These are phyloP conservation scores for Neofusicoccum cordaticola DNA, from an alignment of 2,329 filamentous ascomycete species.

Conservation along the genomic window DNA sequence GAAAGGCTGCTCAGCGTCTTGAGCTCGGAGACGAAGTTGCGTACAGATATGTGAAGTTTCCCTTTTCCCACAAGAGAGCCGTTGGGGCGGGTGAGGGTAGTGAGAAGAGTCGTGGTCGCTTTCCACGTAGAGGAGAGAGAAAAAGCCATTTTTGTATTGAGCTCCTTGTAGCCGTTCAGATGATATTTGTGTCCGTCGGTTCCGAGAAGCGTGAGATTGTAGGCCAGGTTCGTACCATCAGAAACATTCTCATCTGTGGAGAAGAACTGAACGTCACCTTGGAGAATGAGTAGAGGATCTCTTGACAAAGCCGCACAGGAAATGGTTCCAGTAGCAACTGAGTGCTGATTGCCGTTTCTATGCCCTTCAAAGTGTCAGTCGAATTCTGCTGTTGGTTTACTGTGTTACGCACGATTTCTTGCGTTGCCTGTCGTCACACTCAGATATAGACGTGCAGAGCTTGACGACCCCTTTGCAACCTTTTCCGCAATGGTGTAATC, in stretches of 20 bases:
- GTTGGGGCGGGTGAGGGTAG: conserved; percentile 50
- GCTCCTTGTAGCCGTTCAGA: conserved; percentile 62
- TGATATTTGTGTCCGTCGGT: conserved; percentile 53
- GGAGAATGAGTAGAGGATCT: conserved; percentile 58
- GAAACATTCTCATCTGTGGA: conserved; percentile 52
- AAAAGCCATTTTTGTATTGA: conserved; percentile 59
- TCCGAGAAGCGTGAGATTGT: conserved; percentile 61
- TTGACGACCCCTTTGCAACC: conserved; percentile 17
- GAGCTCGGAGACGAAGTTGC: conserved; percentile 56
- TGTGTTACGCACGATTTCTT: not conserved
- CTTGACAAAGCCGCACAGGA: conserved; percentile 42
- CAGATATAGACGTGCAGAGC: conserved; percentile 22
- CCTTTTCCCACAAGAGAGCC: conserved; percentile 56
- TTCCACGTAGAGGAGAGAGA: conserved; percentile 57
- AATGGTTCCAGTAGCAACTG: conserved; percentile 59
- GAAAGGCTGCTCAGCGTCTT: conserved; percentile 54
- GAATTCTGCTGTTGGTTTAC: too few relatives aligned
- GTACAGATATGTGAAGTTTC: conserved; percentile 55
- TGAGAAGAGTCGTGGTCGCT: conserved; percentile 61
- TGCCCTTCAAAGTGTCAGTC: too few relatives aligned
- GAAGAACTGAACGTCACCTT: conserved; percentile 59
- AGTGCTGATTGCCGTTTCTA: conserved; percentile 44
- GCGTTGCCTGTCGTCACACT: conserved; percentile 19
- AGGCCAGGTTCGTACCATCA: conserved; percentile 58
- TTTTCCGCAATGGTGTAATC: conserved; percentile 48